These are phyloP conservation scores for Tuber melanosporum DNA, from an alignment of 495 filamentous ascomycete species.

Conservation along the genomic window DNA sequence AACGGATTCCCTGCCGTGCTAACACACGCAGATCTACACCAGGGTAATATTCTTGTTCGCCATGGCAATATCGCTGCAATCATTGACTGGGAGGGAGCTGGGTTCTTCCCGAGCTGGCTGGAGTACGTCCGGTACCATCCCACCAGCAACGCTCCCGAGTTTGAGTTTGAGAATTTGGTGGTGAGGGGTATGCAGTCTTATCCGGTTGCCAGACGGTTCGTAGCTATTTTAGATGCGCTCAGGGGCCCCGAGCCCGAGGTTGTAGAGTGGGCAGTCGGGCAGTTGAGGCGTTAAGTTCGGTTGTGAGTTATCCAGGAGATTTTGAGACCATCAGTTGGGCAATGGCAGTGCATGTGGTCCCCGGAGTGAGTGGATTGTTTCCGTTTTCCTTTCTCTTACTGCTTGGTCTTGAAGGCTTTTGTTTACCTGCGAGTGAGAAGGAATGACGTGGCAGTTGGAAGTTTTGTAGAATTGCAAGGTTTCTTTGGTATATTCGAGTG, in stretches of 20 bases:
- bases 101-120: constrained; percentile 44
- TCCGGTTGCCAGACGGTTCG: neutral
- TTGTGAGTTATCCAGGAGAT: neutral
- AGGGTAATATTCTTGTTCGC: constrained; percentile 43
- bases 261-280: neutral
- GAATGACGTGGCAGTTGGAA: neutral
- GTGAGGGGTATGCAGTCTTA: neutral
- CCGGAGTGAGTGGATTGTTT: neutral
- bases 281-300: neutral
- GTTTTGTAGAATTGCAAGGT: neutral
- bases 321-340: neutral
- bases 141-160: neutral
- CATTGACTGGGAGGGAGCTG: constrained; percentile 44
- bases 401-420: neutral
- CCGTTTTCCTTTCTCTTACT: neutral
- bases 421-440: neutral
- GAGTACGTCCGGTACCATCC: constrained; percentile 32
- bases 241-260: neutral
- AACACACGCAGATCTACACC: constrained; percentile 40
- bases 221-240: neutral
- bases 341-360: neutral
- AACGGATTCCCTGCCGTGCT: constrained; percentile 12
- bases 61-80: constrained; percentile 35
- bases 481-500: neutral
- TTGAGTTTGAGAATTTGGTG: neutral